These are phyloP conservation scores for Hericium rajendrae DNA, from an alignment of 768 basidiomycete genomes.

Conservation along the genomic window DNA sequence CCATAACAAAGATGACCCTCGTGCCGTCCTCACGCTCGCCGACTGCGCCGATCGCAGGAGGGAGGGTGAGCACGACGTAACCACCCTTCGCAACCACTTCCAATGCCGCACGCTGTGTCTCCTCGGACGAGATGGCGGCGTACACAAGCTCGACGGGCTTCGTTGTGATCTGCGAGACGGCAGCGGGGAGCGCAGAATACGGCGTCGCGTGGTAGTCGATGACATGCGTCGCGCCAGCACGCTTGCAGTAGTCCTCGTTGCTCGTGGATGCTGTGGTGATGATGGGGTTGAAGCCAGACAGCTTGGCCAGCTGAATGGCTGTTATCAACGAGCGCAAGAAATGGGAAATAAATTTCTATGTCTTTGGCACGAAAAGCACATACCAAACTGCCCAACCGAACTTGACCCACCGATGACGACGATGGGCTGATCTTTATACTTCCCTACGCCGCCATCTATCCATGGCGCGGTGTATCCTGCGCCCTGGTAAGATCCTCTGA, in stretches of 20 bases:
- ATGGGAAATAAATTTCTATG: background rate
- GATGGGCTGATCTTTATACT: constrained; percentile 6
- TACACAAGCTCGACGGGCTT: constrained; percentile 12
- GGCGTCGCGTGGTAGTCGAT: constrained; percentile 5
- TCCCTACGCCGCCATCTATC: constrained; percentile 4
- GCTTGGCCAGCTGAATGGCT: constrained; percentile 8
- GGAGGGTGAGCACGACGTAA: constrained; percentile 5
- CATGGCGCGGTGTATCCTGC: constrained; percentile 5
- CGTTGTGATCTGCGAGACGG: constrained; percentile 5
- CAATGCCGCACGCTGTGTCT: constrained; percentile 8
- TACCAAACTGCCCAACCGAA: constrained; percentile 14
- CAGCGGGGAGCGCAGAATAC: constrained; percentile 1
- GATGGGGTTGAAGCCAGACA: constrained; percentile 11
- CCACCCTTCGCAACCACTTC: constrained; percentile 13
- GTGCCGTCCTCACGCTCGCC: constrained; percentile 12
- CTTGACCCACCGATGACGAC: constrained; percentile 14
- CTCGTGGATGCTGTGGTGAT: constrained; percentile 9
- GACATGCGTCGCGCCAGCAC: constrained; percentile 10
- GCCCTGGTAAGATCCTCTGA: background rate
- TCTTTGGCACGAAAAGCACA: background rate
- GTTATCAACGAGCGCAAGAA: background rate
- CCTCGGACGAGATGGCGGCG: constrained; percentile 6
- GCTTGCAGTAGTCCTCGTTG: constrained; percentile 6
- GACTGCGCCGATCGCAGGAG: constrained; percentile 6
- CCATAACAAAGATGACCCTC: background rate